Conservation (phyloP, 1,284 basidiomycete species). For the Ganoderma boninense region DNA sequence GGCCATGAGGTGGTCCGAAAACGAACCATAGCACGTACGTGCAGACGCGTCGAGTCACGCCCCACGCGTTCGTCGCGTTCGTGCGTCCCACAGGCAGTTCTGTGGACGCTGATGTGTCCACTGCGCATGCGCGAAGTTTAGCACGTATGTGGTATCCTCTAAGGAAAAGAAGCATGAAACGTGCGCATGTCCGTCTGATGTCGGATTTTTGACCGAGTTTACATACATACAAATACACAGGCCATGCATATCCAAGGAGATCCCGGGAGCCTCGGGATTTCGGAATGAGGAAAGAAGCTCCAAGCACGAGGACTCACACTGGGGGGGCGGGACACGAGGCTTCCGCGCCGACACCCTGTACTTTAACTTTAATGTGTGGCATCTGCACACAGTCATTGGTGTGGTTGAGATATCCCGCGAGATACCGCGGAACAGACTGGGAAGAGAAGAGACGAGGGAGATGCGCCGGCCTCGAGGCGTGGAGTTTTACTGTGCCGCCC, state of each 20-base stretch:
- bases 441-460: not conserved
- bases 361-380: not conserved
- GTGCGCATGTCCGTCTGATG: not conserved
- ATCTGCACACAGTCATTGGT: not conserved
- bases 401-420: not conserved
- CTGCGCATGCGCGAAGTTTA: not conserved
- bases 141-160: not conserved
- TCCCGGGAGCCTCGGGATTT: not conserved
- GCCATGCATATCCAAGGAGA: not conserved
- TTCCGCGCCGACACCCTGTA: not conserved
- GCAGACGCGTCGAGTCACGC: conserved; percentile 1
- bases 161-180: not conserved
- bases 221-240: not conserved
- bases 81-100: conserved; percentile 1
- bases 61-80: not conserved
- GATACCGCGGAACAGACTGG: not conserved
- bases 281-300: not conserved
- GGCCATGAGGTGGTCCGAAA: not conserved
- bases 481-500: not conserved
- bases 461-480: not conserved
- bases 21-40: not conserved
- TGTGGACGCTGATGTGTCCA: not conserved
- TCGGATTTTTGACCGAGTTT: not conserved
- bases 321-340: not conserved
- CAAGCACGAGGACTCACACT: not conserved